These are phyloP conservation scores for Yarrowia sp. DNA, from an alignment of 805 yeast genomes.

Conservation along the genomic window DNA sequence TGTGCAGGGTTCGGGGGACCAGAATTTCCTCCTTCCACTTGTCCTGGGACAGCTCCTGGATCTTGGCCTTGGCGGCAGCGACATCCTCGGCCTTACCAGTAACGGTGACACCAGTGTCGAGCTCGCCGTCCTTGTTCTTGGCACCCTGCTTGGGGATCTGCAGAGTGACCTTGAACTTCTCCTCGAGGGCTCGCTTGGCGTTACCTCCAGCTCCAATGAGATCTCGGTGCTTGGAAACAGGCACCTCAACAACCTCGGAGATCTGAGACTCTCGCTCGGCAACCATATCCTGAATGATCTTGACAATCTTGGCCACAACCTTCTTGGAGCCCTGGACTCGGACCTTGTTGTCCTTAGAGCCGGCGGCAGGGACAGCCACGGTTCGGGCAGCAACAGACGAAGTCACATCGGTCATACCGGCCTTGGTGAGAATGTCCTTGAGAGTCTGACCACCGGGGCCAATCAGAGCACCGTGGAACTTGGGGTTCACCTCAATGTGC, in stretches of 20 bases:
- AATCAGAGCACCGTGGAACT: constrained; percentile 68
- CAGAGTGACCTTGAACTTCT: constrained; percentile 60
- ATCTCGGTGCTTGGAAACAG: constrained; percentile 69
- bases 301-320: constrained; percentile 65
- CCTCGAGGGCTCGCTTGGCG: constrained; percentile 66
- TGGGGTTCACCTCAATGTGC: constrained; percentile 63
- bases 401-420: constrained; percentile 58
- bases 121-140: constrained; percentile 25
- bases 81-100: constrained; percentile 66
- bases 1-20: constrained; percentile 57
- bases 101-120: constrained; percentile 44
- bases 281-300: constrained; percentile 60
- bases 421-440: constrained; percentile 68
- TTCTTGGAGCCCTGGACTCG: constrained; percentile 69
- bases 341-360: constrained; percentile 48
- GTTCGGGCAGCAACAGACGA: constrained; percentile 42
- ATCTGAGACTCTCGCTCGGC: constrained; percentile 51
- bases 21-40: constrained; percentile 50
- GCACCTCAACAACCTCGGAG: constrained; percentile 41
- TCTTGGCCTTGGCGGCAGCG: constrained; percentile 58
- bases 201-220: constrained; percentile 81
- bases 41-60: constrained; percentile 59
- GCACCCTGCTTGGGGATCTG: constrained; percentile 57
- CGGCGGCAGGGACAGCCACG: constrained; percentile 68
- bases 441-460: constrained; percentile 76